These are phyloP conservation scores for Zea mays DNA, from an alignment of 176 grass and related monocot genomes.

Conservation along the genomic window Zm-B73-REFERENCE-NAM-5.0 NC_050103.1:168160001-168160500, in stretches of 20 bases:
- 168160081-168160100: slow-evolving; percentile 20
- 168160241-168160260: slow-evolving; percentile 46
- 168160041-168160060: slow-evolving; percentile 18
- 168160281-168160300: slow-evolving; percentile 35
- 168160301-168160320: slow-evolving; percentile 37
- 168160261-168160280: slow-evolving; percentile 31
- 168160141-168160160: slow-evolving; percentile 22
- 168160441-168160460: no score
- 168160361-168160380: background rate
- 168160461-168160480: no score
- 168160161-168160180: slow-evolving; percentile 37
- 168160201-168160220: slow-evolving; percentile 36
- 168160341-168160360: background rate
- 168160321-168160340: slow-evolving; percentile 38
- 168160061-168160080: slow-evolving; percentile 21
- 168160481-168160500: no score
- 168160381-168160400: background rate
- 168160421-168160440: no score
- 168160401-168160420: background rate
- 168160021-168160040: background rate
- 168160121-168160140: slow-evolving; percentile 31
- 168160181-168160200: slow-evolving; percentile 37
- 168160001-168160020: slow-evolving; percentile 65
- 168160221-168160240: slow-evolving; percentile 55
- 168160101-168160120: slow-evolving; percentile 19